Evolutionary conservation across 73 alveolate species (phyloP).

Genomic region (Paramecium caudatum): DNA sequence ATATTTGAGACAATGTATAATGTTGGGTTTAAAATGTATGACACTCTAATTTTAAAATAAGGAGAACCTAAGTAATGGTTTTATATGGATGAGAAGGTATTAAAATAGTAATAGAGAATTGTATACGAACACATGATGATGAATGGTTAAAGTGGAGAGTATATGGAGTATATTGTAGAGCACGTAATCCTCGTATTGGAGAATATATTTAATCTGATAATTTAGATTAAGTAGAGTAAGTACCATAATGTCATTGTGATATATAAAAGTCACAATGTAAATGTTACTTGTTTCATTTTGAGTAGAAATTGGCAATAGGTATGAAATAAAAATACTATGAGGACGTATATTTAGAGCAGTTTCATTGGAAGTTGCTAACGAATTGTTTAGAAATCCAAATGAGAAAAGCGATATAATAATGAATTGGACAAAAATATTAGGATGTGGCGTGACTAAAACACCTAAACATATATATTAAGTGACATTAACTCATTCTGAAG

Average conservation of each 20-base stretch:
- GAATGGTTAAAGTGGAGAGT: constrained; percentile 70
- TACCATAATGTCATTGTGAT: neutral
- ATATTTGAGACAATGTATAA: constrained; percentile 58
- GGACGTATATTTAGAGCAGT: constrained; percentile 62
- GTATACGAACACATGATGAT: constrained; percentile 31
- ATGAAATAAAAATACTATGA: neutral
- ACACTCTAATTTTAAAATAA: constrained; percentile 6
- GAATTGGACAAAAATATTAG: constrained; percentile 54
- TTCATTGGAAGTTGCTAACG: constrained; percentile 35
- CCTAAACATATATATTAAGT: constrained; percentile 16
- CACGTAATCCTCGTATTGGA: neutral
- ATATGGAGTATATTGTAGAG: constrained; percentile 10
- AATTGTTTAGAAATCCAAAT: constrained; percentile 38
- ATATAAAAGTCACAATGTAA: neutral
- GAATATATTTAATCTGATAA: constrained; percentile 43
- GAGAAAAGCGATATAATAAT: constrained; percentile 38
- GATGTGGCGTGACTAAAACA: constrained; percentile 5
- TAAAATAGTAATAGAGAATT: neutral
- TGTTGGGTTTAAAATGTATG: constrained; percentile 18
- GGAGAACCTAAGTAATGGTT: constrained; percentile 66
- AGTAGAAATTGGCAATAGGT: constrained; percentile 50
- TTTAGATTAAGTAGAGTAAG: neutral
- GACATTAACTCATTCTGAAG: neutral
- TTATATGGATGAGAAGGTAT: constrained; percentile 55
- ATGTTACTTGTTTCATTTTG: constrained; percentile 13